These are phyloP conservation scores for Lactarius vividus DNA, from an alignment of 768 basidiomycete genomes.

Conservation along the genomic window DNA sequence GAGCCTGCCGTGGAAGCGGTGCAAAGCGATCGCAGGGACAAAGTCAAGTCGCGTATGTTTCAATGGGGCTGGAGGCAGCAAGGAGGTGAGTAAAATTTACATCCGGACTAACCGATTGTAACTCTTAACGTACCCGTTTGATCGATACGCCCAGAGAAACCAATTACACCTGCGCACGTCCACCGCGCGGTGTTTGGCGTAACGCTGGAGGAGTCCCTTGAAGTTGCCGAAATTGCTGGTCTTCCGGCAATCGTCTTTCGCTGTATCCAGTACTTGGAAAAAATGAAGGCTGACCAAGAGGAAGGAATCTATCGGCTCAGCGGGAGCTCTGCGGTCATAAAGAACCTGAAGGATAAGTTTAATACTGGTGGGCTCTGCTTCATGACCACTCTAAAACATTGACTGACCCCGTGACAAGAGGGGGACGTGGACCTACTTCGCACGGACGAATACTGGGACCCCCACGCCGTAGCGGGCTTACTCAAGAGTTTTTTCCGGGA, in stretches of 20 bases:
- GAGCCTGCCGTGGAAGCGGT: conserved; percentile 43
- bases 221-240: conserved; percentile 84
- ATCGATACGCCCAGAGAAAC: conserved; percentile 34
- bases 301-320: conserved; percentile 97
- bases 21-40: conserved; percentile 59
- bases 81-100: conserved; percentile 17
- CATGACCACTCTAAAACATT: conserved; percentile 5
- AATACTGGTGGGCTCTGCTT: conserved; percentile 62
- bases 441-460: conserved; percentile 94
- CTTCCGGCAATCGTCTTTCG: conserved; percentile 95
- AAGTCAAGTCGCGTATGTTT: conserved; percentile 89
- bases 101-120: neutral
- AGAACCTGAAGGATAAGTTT: conserved; percentile 88
- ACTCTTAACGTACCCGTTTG: conserved; percentile 14
- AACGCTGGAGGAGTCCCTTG: conserved; percentile 80
- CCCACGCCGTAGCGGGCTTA: conserved; percentile 94
- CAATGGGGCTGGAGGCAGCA: conserved; percentile 81
- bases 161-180: conserved; percentile 38
- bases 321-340: conserved; percentile 94
- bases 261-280: conserved; percentile 91
- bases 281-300: conserved; percentile 91
- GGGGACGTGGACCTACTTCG: conserved; percentile 91
- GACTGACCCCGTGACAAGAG: conserved; percentile 49
- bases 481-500: conserved; percentile 93
- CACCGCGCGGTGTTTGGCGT: conserved; percentile 88